Evolutionary conservation across 208 protist genomes (phyloP).

Genomic region (Wallacemonas sp.): DNA sequence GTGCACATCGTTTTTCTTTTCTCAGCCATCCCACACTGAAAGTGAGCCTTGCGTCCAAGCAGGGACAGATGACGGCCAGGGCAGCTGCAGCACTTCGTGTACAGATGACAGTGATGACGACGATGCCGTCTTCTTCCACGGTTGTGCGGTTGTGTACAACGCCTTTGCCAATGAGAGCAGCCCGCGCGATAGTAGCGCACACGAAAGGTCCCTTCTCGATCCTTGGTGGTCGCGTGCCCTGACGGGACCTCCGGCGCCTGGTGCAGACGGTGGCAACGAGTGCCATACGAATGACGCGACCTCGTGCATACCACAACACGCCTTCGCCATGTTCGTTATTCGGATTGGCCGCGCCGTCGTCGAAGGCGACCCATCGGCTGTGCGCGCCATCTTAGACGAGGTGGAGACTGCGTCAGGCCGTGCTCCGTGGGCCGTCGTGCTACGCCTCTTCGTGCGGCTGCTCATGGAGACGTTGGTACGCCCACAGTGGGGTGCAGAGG

Average conservation of each 20-base stretch:
- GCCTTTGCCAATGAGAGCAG: not conserved
- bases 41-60: no score
- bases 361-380: no score
- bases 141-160: constrained; percentile 9
- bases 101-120: no score
- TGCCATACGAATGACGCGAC: not conserved
- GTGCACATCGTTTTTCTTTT: not conserved
- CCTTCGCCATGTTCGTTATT: no score
- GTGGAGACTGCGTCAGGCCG: no score
- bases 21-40: not conserved
- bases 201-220: not conserved
- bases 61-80: no score
- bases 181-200: not conserved
- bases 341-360: no score
- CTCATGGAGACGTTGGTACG: constrained; percentile 29
- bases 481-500: constrained; percentile 24
- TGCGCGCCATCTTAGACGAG: no score
- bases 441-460: constrained; percentile 23
- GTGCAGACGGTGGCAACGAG: not conserved
- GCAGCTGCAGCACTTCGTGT: no score
- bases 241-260: no score
- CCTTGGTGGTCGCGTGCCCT: no score
- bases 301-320: no score
- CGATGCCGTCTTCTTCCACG: constrained; percentile 9
- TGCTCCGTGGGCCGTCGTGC: constrained; percentile 9